Conservation (phyloP, 2,329 filamentous ascomycete genomes). For the Sclerotinia nivalis region DNA sequence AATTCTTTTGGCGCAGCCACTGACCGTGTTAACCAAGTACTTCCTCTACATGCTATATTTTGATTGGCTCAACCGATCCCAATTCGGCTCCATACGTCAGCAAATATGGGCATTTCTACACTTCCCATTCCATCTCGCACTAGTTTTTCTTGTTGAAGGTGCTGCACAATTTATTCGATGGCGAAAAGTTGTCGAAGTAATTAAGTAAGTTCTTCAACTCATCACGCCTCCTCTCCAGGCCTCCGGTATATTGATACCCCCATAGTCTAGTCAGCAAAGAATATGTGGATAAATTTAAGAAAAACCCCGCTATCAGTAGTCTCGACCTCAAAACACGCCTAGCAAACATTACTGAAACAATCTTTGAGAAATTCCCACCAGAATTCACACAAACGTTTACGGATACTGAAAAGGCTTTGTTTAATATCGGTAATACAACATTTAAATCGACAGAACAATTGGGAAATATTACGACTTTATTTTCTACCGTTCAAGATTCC, state of each 20-base stretch:
- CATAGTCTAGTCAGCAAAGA: not conserved
- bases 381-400: conserved; percentile 21
- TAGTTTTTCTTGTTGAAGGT: conserved; percentile 59
- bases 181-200: conserved; percentile 32
- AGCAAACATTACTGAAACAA: conserved; percentile 23
- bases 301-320: conserved; percentile 1
- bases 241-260: not conserved
- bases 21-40: conserved; percentile 27
- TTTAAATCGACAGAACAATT: conserved; percentile 12
- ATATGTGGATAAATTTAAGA: conserved; percentile 16
- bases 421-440: not conserved
- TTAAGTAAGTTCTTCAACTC: conserved; percentile 20
- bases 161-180: conserved; percentile 33
- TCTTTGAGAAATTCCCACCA: conserved; percentile 26
- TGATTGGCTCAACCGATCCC: conserved; percentile 29
- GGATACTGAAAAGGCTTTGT: conserved; percentile 2
- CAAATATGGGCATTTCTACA: conserved; percentile 50
- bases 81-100: conserved; percentile 32
- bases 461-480: conserved; percentile 1
- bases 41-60: conserved; percentile 38
- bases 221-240: not conserved
- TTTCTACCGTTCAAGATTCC: conserved; percentile 30
- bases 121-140: conserved; percentile 57
- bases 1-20: not conserved
- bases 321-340: not conserved